Evolutionary conservation across 2,329 filamentous ascomycete genomes (phyloP), one percentile per base, ranked within the genome.

Genomic region (Hypoxylon sp.): DNA sequence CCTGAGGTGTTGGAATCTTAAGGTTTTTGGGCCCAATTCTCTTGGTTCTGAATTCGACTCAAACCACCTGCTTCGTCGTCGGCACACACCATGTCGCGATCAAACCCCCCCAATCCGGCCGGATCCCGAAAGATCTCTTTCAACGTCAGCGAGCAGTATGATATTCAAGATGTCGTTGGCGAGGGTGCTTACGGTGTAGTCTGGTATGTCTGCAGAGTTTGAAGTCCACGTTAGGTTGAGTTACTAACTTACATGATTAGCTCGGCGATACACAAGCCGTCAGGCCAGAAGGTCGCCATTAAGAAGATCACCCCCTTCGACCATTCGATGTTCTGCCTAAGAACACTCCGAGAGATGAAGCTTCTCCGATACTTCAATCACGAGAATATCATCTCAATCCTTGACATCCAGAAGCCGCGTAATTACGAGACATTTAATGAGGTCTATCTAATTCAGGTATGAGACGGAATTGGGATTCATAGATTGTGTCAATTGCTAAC

Each of bases 241-340:
- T 25, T 52, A 19, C 65, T 74, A 50, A 72, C 52, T 6, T 52
- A 27, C 6, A 37, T 48, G 23, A 50, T 41, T 60, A 97, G 94
- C 83, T 99, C 96, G 66, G 96, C 96, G 62, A 90, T 98, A 73
- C 96, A 99, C 85, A 98, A 98, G 83, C 96, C 96, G 21, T 98
- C 96, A 0, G 91, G 94, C 69, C 96, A 99, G 82, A 98, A 98
- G 83, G 96, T 99, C 65, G 96, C 96, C 67, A 99, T 99, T 86
- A 99, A 99, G 87, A 99, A 99, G 88, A 99, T 99, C 76, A 98
- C 94, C 0, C 96, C 96, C 5, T 99, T 99, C 81, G 96, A 99
- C 77, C 96, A 98, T 80, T 97, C 94, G 78, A 97, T 97, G 94
- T 97, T 97, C 86, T 97, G 95, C 80, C 84, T 99, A 75, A 88